Conservation (phyloP, 495 filamentous ascomycete genomes). For the Elasticomyces elasticus region DNA sequence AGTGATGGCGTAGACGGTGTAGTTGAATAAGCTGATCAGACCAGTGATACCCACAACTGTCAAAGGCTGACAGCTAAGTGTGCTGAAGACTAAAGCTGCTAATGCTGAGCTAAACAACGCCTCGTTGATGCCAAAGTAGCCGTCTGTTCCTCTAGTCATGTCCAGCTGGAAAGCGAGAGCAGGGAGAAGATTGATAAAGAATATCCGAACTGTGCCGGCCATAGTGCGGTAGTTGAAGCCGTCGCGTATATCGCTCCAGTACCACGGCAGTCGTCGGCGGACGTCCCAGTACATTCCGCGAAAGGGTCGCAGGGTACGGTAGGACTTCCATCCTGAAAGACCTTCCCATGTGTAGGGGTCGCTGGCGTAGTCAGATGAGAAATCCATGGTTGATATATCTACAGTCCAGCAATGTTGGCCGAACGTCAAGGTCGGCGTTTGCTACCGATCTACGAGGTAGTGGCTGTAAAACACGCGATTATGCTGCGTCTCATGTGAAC, state of each 20-base stretch:
- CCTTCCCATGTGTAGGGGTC: constrained; percentile 20
- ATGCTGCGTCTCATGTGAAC: too few species aligned
- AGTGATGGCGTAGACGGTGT: constrained; percentile 40
- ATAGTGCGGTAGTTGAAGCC: constrained; percentile 37
- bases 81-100: constrained; percentile 34
- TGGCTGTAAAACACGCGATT: too few species aligned
- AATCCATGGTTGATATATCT: constrained; percentile 2
- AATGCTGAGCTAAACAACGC: constrained; percentile 37
- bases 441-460: too few species aligned
- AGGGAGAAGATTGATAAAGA: constrained; percentile 41
- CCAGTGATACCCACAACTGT: constrained; percentile 32
- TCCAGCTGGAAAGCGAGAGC: constrained; percentile 39
- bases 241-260: constrained; percentile 35
- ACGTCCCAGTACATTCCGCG: constrained; percentile 38
- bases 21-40: constrained; percentile 35
- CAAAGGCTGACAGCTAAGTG: constrained; percentile 27
- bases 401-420: too few species aligned
- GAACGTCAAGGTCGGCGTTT: too few species aligned
- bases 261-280: constrained; percentile 33
- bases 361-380: constrained; percentile 11
- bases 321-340: constrained; percentile 13
- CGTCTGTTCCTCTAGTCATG: constrained; percentile 34
- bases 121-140: constrained; percentile 39
- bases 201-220: constrained; percentile 36
- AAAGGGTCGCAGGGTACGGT: constrained; percentile 21